Conservation (phyloP, 371 early-diverging fungal genomes). For the Capillidium heterosporum region DNA sequence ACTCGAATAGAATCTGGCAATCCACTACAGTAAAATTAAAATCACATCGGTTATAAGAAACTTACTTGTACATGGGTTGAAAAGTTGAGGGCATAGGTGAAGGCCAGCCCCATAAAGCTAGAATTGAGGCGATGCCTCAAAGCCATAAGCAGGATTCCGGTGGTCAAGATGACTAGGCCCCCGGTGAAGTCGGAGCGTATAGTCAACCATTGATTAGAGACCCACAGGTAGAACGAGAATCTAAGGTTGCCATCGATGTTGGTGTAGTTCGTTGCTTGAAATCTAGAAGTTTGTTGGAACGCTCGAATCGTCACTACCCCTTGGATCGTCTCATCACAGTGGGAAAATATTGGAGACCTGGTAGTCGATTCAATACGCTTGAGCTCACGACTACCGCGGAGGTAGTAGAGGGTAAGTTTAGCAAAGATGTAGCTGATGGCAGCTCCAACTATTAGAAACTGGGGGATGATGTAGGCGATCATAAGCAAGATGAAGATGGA, state of each 20-base stretch:
- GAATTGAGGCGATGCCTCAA: constrained; percentile 28
- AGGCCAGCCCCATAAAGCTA: constrained; percentile 52
- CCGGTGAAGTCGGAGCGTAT: constrained; percentile 46
- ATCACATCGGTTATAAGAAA: constrained; percentile 1
- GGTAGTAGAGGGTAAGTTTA: constrained; percentile 34
- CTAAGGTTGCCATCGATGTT: constrained; percentile 39
- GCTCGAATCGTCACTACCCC: constrained; percentile 63
- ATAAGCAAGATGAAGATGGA: constrained; percentile 37
- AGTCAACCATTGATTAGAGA: constrained; percentile 66
- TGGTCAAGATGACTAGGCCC: constrained; percentile 33
- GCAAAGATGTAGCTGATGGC: constrained; percentile 20
- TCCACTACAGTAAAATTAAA: constrained; percentile 13
- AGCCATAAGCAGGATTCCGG: constrained; percentile 25
- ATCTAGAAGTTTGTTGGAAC: constrained; percentile 39
- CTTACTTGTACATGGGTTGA: constrained; percentile 24
- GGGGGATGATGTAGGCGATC: constrained; percentile 33
- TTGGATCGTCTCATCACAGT: constrained; percentile 49
- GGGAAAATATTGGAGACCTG: constrained; percentile 55
- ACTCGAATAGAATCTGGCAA: constrained; percentile 16
- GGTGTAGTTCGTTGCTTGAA: constrained; percentile 27
- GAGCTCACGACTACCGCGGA: constrained; percentile 49
- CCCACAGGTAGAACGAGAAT: constrained; percentile 53
- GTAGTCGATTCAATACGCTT: constrained; percentile 62
- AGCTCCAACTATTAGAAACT: constrained; percentile 23
- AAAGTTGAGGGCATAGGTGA: constrained; percentile 54